Evolutionary conservation across 345 rosid species (phyloP).

Genomic region (Tarenaya hassleriana): DNA sequence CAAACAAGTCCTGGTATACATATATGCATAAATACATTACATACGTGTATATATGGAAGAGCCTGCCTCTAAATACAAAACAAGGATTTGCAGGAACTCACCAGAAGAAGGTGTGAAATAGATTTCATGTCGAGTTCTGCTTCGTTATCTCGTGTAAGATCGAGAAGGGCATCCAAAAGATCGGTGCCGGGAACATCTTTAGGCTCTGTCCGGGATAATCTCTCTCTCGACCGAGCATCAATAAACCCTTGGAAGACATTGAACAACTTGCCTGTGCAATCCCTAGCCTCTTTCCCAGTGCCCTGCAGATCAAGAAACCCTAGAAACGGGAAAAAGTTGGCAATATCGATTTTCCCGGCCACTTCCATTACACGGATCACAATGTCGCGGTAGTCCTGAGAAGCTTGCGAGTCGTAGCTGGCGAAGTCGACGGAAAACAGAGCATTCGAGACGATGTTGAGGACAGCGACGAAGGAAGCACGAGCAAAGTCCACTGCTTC

Average conservation of each 20-base stretch:
- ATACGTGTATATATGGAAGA: too few species aligned
- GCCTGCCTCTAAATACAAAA: too few species aligned
- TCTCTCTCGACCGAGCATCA: constrained; percentile 17
- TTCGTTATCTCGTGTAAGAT: constrained; percentile 15
- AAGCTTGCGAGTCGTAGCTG: constrained; percentile 1
- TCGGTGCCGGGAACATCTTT: constrained; percentile 6
- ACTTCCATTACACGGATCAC: constrained; percentile 10
- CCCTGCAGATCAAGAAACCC: constrained; percentile 22
- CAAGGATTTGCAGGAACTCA: too few species aligned
- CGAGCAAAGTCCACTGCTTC: constrained; percentile 16
- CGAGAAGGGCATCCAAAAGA: constrained; percentile 17
- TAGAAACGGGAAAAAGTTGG: constrained; percentile 20
- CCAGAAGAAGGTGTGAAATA: constrained; percentile 18
- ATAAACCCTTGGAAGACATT: constrained; percentile 19
- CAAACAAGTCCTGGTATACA: constrained; percentile 20
- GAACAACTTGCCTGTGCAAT: constrained; percentile 6
- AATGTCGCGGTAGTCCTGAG: constrained; percentile 8
- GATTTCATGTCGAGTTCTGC: constrained; percentile 6
- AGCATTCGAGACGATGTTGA: constrained; percentile 24
- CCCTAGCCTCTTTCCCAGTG: constrained; percentile 9
- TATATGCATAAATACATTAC: too few species aligned
- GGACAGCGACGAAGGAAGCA: constrained; percentile 14
- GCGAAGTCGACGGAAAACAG: constrained; percentile 19
- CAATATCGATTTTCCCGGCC: constrained; percentile 11
- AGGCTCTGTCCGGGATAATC: not conserved